A percentile compares a stretch with the other conserved stretches of the same genome.
phyloP scores from a whole-genome alignment of 768 basidiomycete species.

The Polyporus arcularius region DNA sequence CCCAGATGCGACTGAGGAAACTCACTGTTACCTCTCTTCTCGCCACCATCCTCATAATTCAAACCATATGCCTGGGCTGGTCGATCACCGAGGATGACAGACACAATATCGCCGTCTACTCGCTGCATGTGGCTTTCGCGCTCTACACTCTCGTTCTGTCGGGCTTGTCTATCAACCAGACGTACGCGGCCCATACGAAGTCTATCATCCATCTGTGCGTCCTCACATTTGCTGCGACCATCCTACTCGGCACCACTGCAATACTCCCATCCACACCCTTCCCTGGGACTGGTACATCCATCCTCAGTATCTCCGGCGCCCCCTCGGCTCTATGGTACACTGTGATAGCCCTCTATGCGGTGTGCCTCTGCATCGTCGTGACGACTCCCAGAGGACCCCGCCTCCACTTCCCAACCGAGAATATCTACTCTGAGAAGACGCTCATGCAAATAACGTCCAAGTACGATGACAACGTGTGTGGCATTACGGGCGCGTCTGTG shows the following conservation, averaged over 20 bases:
- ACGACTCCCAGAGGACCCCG: conserved; percentile 71
- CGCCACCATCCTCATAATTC: conserved; percentile 47
- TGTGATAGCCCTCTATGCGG: conserved; percentile 49
- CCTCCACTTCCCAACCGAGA: conserved; percentile 71
- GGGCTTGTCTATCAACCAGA: conserved; percentile 48
- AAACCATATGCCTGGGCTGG: conserved; percentile 59
- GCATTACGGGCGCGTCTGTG: conserved; percentile 56
- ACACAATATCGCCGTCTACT: conserved; percentile 37
- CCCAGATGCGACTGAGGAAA: conserved; percentile 64
- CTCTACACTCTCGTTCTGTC: conserved; percentile 61
- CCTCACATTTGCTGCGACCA: conserved; percentile 51
- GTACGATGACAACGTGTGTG: conserved; percentile 77
- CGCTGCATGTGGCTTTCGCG: conserved; percentile 53
- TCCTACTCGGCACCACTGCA: conserved; percentile 46
- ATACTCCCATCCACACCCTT: conserved; percentile 55
- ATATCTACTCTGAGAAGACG: conserved; percentile 74
- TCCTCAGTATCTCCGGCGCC: conserved; percentile 26
- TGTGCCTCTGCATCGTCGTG: conserved; percentile 44
- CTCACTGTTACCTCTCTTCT: conserved; percentile 48
- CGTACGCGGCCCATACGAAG: conserved; percentile 39
- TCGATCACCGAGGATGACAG: conserved; percentile 35
- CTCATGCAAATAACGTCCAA: conserved; percentile 58
- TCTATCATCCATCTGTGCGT: conserved; percentile 59
- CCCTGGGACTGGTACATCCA: conserved; percentile 29
- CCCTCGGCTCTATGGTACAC: conserved; percentile 50